Evolutionary conservation across 106 monocot species (phyloP), one percentile per base, ranked within the genome.

Genomic region (Allium sativum): DNA sequence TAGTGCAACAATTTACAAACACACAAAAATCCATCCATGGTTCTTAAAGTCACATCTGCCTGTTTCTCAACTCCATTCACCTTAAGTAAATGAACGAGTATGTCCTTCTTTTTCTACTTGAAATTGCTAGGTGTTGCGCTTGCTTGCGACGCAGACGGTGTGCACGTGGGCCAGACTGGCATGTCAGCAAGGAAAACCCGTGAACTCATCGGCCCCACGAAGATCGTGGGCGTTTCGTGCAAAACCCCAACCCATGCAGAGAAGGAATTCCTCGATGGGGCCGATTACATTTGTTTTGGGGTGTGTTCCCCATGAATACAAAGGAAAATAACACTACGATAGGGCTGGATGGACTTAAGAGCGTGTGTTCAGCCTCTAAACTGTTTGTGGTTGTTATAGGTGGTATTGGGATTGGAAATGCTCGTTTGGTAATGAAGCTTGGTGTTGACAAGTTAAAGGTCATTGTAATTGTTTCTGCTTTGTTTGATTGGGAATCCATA

Each of bases 71-170:
- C 31, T 31, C 31, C 31, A 31, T 31, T 31, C 31, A 31, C 31
- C 31, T 31, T 5, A 31, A 31, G 31, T 31, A 31, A 31, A 31
- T 2, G 31, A 31, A 31, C 3, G 22, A 22, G 22, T 22, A 22
- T 22, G 22, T n/a, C n/a, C n/a, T n/a, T n/a, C n/a, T n/a, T n/a
- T n/a, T n/a, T n/a, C n/a, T n/a, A n/a, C n/a, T n/a, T n/a, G n/a
- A n/a, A n/a, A n/a, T n/a, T n/a, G n/a, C n/a, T n/a, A n/a, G 96
- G 92, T 50, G 80, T 98, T 10, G 91, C 96, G 12, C 91, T 98
- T 47, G 91, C 91, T 42, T 91, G 82, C 45, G 78, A 82, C 66
- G 90, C 96, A 1, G 87, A 98, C 65, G 96, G 96, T 9, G 96
- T 98, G 45, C 96, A 98, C 63, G 79, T 92, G 0, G 91, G 96